Evolutionary conservation across 305 asterid species (phyloP), one percentile per base, ranked within the genome.

Genomic region (Solanum aculeatissimum): DNA sequence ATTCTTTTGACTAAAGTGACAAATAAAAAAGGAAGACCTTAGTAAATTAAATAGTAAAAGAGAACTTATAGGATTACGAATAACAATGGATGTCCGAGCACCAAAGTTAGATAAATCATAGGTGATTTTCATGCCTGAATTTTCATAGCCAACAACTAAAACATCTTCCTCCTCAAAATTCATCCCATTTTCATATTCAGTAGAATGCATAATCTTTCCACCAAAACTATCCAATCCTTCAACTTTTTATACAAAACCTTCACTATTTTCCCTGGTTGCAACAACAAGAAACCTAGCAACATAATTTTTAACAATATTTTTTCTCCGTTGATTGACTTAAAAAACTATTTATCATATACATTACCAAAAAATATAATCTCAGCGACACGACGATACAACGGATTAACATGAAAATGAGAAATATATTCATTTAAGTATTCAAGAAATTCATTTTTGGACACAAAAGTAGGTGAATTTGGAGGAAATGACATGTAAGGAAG

Each of bases 21-120:
- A 13, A 5, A 63, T 25, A 6, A 63, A 63, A 25, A 10, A 23
- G 3, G 19, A 4, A 4, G 1, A 55, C 7, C n/a, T 6, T 1
- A 11, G 6, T 13, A 14, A 14, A 49, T 32, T 1, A 32, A 32
- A 32, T 32, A 32, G 1, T 32, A 32, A 32, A 32, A 0, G 5
- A 32, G 38, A 29, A 83, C 88, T 86, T 86, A 94, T 96, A 1
- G 93, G 92, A 19, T 85, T 88, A 6, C 93, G 92, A 40, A 89
- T 80, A 6, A 89, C 88, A 7, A 92, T 75, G 14, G 89, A 87
- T 14, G 93, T 80, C 1, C 51, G 60, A 25, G 94, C 95, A 14
- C 91, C 90, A n/a, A n/a, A n/a, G n/a, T 82, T 77, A 91, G 7
- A 87, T 0, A 32, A 32, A 58, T 3, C 38, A 32, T 32, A 32